Base-by-base conservation (phyloP, 2,329 filamentous ascomycete species). In the Trichophyton equinum region DNA sequence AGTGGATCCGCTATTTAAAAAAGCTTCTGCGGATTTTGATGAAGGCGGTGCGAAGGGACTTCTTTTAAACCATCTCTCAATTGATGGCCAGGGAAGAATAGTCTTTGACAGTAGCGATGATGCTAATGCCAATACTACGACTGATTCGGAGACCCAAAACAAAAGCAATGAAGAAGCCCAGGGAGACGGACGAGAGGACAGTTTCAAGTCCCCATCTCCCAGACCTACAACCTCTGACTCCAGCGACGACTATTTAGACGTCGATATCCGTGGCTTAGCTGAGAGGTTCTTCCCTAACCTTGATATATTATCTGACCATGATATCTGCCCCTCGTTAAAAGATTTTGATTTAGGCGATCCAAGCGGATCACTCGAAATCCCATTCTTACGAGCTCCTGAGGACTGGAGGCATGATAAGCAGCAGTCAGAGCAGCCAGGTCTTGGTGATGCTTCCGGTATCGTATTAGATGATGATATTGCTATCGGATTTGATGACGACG, bases 81-180 rank as follows among this genome's bases (percentile, higher is more conserved):
- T 99, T 65, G 94, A 99, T 73, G 83, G 84, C 1, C 85, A 90
- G 65, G 94, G 94, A 47, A 84, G 92, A 40, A 99, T 99, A 64
- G 91, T 99, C 4, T 99, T 99, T 70, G 94, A 99, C 75, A 97
- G 92, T 77, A 97, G 91, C 70, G 92, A 99, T 72, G 94, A 97
- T 72, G 78, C 78, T 15, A 78, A 81, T 72, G 78, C 78, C 15
- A 78, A 81, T 61, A 78, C 78, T 15, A 75, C 74, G 6, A 73
- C 77, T 36, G 73, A 68, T 22, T 60, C 63, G 22, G 58, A 74
- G 64, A 67, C 74, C 64, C 64, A 63, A 67, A 73, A 63, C 61
- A 69, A 65, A 33, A 63, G 66, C 9, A 44, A 44, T 8, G 40
- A 44, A 8, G 40, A 38, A 3, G 2, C 33, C 33, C 33, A 38